Base-by-base conservation (phyloP, 495 filamentous ascomycete species). In the Hyaloscypha hepaticicola region DNA sequence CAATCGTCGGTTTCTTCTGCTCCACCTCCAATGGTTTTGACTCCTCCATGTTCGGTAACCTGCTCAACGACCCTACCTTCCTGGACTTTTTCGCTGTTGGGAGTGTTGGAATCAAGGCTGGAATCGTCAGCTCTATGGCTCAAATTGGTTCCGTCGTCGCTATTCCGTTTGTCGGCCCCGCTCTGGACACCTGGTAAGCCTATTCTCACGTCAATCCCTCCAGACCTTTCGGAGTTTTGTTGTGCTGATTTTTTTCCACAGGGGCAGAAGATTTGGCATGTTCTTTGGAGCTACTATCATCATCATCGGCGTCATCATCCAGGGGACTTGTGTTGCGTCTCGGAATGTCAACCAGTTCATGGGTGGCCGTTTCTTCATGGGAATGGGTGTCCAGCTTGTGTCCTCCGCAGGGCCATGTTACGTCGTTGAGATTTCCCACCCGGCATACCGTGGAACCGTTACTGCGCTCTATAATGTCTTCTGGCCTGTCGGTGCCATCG, bases 281-380 rank as follows among this genome's bases (percentile, higher is more conserved):
- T 76, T 79, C 56, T 71, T 83, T 34, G 83, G 83, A 24, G 73
- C 75, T 26, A 52, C 72, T 27, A 72, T 82, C 62, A 81, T 85
- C 63, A 73, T 85, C 50, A 51, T 85, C 38, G 84, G 84, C 22
- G 78, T 80, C 21, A 67, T 71, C 62, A 66, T 83, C 22, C 78
- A 83, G 63, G 79, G 74, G 1, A 70, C 69, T 9, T 75, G 76
- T n/a, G 72, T 59, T 19, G 4, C 45, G 19, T 63, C n/a, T 26
- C 41, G 66, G 52, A 58, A 58, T 62, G 53, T 64, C 45, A 33
- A 64, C 24, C 80, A 73, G 66, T 91, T 92, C 70, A 86, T 91
- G 72, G 88, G 78, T 22, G 90, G 89, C n/a, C 86, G 90, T 7
- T 92, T 93, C 74, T 69, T 92, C 16, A 80, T 93, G 19, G 89